phyloP scores from a whole-genome alignment of 2,329 filamentous ascomycete species.

The Allantophomopsis cytisporea region DNA sequence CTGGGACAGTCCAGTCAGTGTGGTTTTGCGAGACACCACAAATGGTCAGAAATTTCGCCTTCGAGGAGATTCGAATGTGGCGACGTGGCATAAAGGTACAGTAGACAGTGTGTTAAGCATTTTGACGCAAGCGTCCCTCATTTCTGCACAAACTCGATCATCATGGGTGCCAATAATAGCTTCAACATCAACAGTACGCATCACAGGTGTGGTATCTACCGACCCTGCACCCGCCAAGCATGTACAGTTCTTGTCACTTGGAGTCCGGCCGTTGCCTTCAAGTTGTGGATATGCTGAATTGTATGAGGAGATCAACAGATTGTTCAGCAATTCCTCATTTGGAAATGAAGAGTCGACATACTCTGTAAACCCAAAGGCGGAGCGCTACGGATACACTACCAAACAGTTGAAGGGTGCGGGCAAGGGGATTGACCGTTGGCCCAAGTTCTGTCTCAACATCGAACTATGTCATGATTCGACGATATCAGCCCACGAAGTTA shows the following conservation, averaged over 20 bases:
- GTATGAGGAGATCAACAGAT: slow-evolving; percentile 64
- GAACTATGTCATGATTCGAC: slow-evolving; percentile 10
- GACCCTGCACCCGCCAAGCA: slow-evolving; percentile 57
- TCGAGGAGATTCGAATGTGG: slow-evolving; percentile 6
- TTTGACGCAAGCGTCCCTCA: slow-evolving; percentile 52
- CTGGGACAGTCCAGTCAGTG: slow-evolving; percentile 41
- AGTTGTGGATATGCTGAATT: slow-evolving; percentile 47
- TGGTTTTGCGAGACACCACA: slow-evolving; percentile 41
- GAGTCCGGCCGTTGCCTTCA: slow-evolving; percentile 49
- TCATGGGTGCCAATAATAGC: slow-evolving; percentile 64
- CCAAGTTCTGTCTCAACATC: slow-evolving; percentile 78
- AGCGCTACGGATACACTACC: slow-evolving; percentile 29
- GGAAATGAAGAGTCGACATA: slow-evolving; percentile 37
- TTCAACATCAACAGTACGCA: slow-evolving; percentile 41
- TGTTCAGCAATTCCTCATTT: slow-evolving; percentile 70
- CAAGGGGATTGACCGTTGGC: slow-evolving; percentile 69
- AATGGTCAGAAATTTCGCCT: slow-evolving; percentile 9
- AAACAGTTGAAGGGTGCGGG: slow-evolving; percentile 35
- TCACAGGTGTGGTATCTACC: slow-evolving; percentile 61
- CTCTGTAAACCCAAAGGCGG: slow-evolving; percentile 21
- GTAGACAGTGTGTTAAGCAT: slow-evolving; percentile 29
- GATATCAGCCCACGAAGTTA: slow-evolving; percentile 10
- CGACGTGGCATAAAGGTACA: not conserved
- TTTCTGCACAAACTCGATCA: slow-evolving; percentile 32
- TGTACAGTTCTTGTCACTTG: slow-evolving; percentile 72